phyloP scores from a whole-genome alignment of 2,329 filamentous ascomycete species.

The Fusarium ramigenum region DNA sequence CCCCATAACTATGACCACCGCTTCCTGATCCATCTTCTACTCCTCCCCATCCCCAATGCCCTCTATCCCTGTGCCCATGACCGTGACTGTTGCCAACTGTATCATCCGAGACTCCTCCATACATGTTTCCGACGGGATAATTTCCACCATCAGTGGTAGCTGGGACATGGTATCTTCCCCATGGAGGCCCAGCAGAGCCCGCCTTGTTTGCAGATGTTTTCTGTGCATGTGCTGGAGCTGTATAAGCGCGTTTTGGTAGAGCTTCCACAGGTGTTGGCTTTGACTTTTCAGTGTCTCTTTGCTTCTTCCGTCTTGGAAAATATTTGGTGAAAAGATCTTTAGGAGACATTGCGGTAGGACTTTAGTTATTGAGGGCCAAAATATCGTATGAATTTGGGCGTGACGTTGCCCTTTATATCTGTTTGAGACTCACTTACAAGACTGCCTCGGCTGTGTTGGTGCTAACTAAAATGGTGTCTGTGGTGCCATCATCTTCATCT shows the following conservation, averaged over 20 bases:
- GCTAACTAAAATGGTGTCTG: neutral
- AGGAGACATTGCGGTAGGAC: neutral
- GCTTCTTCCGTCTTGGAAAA: neutral
- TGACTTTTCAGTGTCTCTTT: conserved; percentile 4
- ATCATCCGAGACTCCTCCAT: neutral
- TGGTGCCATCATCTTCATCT: neutral
- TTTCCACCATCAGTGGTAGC: neutral
- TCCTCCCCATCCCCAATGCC: conserved; percentile 1
- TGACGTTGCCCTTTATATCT: neutral
- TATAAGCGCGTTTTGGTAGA: neutral
- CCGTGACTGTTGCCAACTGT: neutral
- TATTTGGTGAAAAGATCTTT: conserved; percentile 14
- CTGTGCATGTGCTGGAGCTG: neutral
- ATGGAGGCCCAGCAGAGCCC: neutral
- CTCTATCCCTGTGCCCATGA: neutral
- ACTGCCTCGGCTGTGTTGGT: neutral
- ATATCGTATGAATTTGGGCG: neutral
- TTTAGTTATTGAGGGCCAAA: neutral
- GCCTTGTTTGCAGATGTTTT: neutral
- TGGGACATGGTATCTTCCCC: neutral
- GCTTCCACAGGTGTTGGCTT: neutral
- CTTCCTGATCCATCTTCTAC: neutral
- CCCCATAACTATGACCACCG: neutral
- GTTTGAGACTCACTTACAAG: neutral
- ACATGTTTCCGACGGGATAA: neutral